Conservation (phyloP, 768 basidiomycete species). For the Mycena olivaceomarginata region DNA sequence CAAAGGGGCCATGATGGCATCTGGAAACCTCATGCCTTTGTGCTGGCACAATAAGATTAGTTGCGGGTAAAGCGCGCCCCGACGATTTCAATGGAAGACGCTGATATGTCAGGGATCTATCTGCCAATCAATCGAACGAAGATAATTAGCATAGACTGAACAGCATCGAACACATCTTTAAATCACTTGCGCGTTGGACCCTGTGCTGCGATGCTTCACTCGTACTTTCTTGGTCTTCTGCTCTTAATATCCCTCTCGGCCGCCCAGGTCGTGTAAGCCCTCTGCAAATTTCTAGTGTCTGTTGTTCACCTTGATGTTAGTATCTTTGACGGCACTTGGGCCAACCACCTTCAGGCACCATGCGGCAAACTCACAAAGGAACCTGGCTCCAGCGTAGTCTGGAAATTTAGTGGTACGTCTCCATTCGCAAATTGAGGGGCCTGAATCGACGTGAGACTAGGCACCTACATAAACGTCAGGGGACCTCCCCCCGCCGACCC, state of each 20-base stretch:
- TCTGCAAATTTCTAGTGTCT: not conserved
- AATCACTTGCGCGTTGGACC: not conserved
- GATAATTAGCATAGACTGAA: not conserved
- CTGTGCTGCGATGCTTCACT: not conserved
- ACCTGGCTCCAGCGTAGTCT: constrained; percentile 1
- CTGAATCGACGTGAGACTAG: not conserved
- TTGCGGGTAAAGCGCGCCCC: no score
- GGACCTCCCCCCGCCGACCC: not conserved
- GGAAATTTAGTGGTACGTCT: not conserved
- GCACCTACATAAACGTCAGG: not conserved
- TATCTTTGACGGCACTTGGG: not conserved
- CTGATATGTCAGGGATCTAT: no score
- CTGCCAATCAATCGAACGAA: no score
- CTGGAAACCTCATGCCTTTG: no score
- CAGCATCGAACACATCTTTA: not conserved
- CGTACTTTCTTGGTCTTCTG: not conserved
- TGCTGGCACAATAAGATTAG: no score
- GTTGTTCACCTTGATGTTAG: constrained; percentile 1
- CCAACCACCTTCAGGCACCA: not conserved
- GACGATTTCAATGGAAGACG: no score
- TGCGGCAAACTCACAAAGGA: not conserved
- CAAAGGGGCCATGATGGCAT: no score
- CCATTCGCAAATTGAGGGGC: not conserved
- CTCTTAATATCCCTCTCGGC: not conserved
- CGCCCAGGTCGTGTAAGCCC: constrained; percentile 2